Conservation (phyloP, 345 rosid genomes). For the Pugionium cornutum region DNA sequence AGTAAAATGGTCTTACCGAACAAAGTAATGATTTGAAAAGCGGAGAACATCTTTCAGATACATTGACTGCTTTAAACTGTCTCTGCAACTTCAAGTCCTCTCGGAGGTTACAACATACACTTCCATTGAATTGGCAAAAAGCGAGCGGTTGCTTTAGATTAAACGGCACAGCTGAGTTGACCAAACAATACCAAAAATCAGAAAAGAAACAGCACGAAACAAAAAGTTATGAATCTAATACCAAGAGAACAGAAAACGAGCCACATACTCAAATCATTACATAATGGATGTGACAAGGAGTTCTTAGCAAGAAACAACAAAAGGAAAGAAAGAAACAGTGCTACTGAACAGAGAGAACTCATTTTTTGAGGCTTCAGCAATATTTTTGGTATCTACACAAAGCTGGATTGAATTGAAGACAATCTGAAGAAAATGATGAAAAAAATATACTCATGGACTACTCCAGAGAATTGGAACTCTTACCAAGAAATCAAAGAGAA, state of each 20-base stretch:
- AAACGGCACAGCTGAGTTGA: constrained; percentile 45
- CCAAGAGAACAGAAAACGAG: neutral
- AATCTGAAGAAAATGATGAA: neutral
- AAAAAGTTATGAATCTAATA: neutral
- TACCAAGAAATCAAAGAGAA: constrained; percentile 34
- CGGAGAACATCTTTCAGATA: constrained; percentile 29
- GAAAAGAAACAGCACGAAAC: neutral
- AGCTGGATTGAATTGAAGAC: neutral
- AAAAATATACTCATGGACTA: neutral
- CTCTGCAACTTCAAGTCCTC: constrained; percentile 34
- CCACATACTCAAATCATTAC: constrained; percentile 64
- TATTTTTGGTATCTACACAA: neutral
- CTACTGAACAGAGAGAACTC: neutral
- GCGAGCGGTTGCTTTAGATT: constrained; percentile 10
- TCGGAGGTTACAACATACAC: constrained; percentile 23
- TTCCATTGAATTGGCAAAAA: constrained; percentile 38
- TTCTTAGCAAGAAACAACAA: constrained; percentile 45
- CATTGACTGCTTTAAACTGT: constrained; percentile 28
- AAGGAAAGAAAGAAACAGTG: constrained; percentile 30
- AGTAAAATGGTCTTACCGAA: constrained; percentile 11
- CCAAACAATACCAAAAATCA: constrained; percentile 14
- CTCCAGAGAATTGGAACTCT: constrained; percentile 2
- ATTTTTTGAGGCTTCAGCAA: constrained; percentile 11
- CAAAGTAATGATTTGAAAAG: constrained; percentile 38
- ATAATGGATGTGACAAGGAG: constrained; percentile 55